Evolutionary conservation across 148 eudicot species (phyloP).

Genomic region (Rhododendron vialii): DNA sequence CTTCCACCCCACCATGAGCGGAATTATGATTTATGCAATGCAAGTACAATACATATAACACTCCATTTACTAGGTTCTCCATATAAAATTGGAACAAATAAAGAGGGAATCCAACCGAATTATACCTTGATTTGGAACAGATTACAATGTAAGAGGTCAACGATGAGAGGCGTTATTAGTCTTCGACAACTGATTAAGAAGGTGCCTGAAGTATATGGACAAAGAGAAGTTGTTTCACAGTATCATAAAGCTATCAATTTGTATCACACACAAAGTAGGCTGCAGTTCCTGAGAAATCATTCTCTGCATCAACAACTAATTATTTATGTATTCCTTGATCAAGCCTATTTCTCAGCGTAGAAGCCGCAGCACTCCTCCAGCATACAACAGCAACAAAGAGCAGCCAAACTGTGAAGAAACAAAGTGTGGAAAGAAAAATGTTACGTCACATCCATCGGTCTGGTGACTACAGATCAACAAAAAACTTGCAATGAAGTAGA

Average conservation of each 20-base stretch:
- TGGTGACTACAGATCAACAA: background rate
- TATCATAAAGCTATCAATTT: background rate
- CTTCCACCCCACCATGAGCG: no score
- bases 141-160: background rate
- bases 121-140: no score
- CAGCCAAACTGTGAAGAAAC: background rate
- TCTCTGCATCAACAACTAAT: background rate
- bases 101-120: no score
- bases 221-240: background rate
- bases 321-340: background rate
- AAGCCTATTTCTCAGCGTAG: background rate
- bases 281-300: background rate
- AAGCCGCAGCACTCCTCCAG: slow-evolving; percentile 2
- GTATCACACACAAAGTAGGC: background rate
- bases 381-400: slow-evolving; percentile 9
- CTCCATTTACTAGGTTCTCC: no score
- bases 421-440: background rate
- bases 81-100: no score
- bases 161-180: background rate
- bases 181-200: background rate
- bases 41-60: no score
- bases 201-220: background rate
- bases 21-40: no score
- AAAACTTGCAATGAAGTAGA: background rate
- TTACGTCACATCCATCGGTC: background rate